Conservation (phyloP, 1,139 yeast species). For the Hyphopichia buzzinii region DNA sequence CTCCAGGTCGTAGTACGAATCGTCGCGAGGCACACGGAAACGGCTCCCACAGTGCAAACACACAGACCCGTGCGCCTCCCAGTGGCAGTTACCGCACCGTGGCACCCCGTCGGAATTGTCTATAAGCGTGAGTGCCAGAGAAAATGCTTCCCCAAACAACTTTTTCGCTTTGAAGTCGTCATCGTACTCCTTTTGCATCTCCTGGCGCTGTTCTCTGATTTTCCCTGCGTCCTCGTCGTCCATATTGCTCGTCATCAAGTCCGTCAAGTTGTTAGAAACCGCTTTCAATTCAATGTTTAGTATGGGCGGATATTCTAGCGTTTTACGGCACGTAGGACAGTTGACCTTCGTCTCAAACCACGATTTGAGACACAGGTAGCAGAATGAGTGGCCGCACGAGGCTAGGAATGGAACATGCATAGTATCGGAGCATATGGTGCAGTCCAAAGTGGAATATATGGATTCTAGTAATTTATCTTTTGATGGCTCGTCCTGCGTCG, state of each 20-base stretch:
- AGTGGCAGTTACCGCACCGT: constrained; percentile 75
- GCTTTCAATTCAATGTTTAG: constrained; percentile 44
- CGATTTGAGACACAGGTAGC: constrained; percentile 46
- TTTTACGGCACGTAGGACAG: constrained; percentile 57
- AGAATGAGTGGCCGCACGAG: constrained; percentile 46
- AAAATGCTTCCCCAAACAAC: constrained; percentile 51
- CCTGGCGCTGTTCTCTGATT: constrained; percentile 21
- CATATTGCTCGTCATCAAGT: constrained; percentile 25
- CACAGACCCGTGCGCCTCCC: constrained; percentile 66
- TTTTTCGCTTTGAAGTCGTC: constrained; percentile 32
- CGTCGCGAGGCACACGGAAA: constrained; percentile 30
- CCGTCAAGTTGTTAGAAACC: constrained; percentile 29
- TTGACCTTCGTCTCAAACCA: constrained; percentile 51
- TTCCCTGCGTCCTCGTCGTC: constrained; percentile 18
- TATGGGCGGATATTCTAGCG: constrained; percentile 41
- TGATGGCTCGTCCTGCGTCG: constrained; percentile 4
- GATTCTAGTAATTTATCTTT: constrained; percentile 19
- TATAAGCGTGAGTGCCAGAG: constrained; percentile 48
- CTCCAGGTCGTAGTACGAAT: constrained; percentile 29
- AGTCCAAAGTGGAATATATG: constrained; percentile 30
- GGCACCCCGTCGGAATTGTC: constrained; percentile 76
- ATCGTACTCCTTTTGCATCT: constrained; percentile 31
- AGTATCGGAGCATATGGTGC: constrained; percentile 43
- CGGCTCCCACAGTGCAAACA: constrained; percentile 57
- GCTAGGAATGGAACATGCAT: constrained; percentile 45